phyloP scores from a whole-genome alignment of 2,329 filamentous ascomycete genomes.

The Arachnopeziza araneosa region DNA sequence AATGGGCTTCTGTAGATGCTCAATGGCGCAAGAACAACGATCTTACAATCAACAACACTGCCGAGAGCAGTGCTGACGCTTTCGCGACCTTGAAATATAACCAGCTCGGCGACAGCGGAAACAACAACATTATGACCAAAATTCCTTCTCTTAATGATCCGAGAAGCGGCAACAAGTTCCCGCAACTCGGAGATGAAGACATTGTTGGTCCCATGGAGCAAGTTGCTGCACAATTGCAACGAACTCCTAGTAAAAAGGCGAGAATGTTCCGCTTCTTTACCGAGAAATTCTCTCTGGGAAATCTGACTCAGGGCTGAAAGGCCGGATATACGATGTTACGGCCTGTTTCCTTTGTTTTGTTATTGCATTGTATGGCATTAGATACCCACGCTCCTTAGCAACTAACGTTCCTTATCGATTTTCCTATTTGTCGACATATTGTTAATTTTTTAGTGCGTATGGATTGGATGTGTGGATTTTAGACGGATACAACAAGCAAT shows the following conservation, averaged over 20 bases:
- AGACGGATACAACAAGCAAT: neutral
- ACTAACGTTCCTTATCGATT: slow-evolving; percentile 16
- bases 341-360: slow-evolving; percentile 8
- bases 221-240: slow-evolving; percentile 27
- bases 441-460: slow-evolving; percentile 12
- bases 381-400: slow-evolving; percentile 28
- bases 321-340: slow-evolving; percentile 12
- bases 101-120: slow-evolving; percentile 39
- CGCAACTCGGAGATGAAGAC: slow-evolving; percentile 80
- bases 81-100: slow-evolving; percentile 39
- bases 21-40: slow-evolving; percentile 70
- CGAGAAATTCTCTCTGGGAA: slow-evolving; percentile 30
- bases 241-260: slow-evolving; percentile 28
- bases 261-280: slow-evolving; percentile 30
- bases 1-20: slow-evolving; percentile 77
- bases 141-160: slow-evolving; percentile 66
- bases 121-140: slow-evolving; percentile 48
- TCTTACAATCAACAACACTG: slow-evolving; percentile 49
- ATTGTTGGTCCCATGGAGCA: slow-evolving; percentile 82
- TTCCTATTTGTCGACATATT: slow-evolving; percentile 6
- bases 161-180: slow-evolving; percentile 72
- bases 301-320: slow-evolving; percentile 8
- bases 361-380: slow-evolving; percentile 3
- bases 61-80: slow-evolving; percentile 36
- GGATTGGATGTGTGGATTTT: neutral